Evolutionary conservation across 768 basidiomycete species (phyloP), one percentile per base, ranked within the genome.

Genomic region (Holtermanniella nyarrowii): DNA sequence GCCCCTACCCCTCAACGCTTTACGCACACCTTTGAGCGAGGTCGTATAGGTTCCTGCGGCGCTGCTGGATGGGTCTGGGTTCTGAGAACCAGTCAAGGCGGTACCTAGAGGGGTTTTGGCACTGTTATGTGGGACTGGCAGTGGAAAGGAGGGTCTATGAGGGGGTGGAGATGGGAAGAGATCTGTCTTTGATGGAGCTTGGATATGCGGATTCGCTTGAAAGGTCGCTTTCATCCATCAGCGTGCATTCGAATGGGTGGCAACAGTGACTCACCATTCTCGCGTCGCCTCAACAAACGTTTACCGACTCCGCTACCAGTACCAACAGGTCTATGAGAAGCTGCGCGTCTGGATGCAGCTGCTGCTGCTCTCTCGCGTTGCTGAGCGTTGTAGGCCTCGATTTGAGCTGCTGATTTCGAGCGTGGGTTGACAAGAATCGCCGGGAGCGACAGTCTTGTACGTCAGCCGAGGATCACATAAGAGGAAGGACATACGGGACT

Each of bases 391-490:
- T 69, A 57, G 7, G 67, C 60, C 37, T 65, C 59, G 20, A 67
- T 55, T 41, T 67, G 63, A 10, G 57, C 42, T 22, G 47, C 48
- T 1, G 63, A 46, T n/a, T 44, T 49, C 22, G 54, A 63, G 13
- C 37, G 55, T 4, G 67, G 65, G 48, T 71, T 67, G 42, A 66
- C 62, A 7, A 71, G 52, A 50, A 71, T 71, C 4, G 69, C 63
- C 21, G 69, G 69, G 13, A 71, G 53, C 43, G 49, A 64, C 3
- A 70, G 54, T n/a, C 68, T 70, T 47, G 16, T 7, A 37, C 16
- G 31, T 37, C 31, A 37, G 31, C 31, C n/a, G n/a, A n/a, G n/a
- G n/a, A n/a, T n/a, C n/a, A n/a, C n/a, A n/a, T n/a, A n/a, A n/a
- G n/a, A n/a, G n/a, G n/a, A n/a, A n/a, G n/a, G n/a, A n/a, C n/a